Evolutionary conservation across 805 yeast genomes (phyloP).

Genomic region (Wickerhamiella brachini): DNA sequence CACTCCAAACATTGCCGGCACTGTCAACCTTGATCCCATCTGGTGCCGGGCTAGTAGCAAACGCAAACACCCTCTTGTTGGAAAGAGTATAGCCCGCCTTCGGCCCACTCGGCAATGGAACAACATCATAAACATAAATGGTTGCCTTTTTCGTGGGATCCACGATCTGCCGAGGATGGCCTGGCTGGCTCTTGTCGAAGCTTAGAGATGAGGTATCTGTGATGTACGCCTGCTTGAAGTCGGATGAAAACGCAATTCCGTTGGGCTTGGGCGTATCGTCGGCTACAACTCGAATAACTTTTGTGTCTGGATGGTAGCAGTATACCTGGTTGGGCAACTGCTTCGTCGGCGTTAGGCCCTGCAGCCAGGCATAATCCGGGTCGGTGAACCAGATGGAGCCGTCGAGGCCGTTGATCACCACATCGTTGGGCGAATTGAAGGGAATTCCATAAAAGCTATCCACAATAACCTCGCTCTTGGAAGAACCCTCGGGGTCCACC

Average conservation of each 20-base stretch:
- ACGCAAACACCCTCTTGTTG: slow-evolving; percentile 20
- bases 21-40: slow-evolving; percentile 21
- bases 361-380: slow-evolving; percentile 17
- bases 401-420: slow-evolving; percentile 17
- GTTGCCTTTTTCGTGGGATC: slow-evolving; percentile 10
- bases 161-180: background rate
- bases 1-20: slow-evolving; percentile 20
- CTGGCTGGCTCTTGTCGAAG: background rate
- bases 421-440: slow-evolving; percentile 21
- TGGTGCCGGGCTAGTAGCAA: slow-evolving; percentile 18
- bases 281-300: slow-evolving; percentile 22
- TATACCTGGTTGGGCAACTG: slow-evolving; percentile 27
- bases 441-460: slow-evolving; percentile 20
- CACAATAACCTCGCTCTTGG: slow-evolving; percentile 9
- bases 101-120: slow-evolving; percentile 6
- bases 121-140: slow-evolving; percentile 20
- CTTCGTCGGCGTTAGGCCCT: slow-evolving; percentile 5
- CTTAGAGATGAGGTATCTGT: slow-evolving; percentile 28
- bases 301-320: slow-evolving; percentile 25
- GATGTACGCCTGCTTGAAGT: slow-evolving; percentile 32
- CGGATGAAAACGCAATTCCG: slow-evolving; percentile 47
- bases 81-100: slow-evolving; percentile 5
- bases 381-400: slow-evolving; percentile 22
- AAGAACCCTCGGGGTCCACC: slow-evolving; percentile 15
- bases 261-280: slow-evolving; percentile 47